Evolutionary conservation across 306 rosid species (phyloP), one percentile per base, ranked within the genome.

Genomic region (Dryas octopetala): DNA sequence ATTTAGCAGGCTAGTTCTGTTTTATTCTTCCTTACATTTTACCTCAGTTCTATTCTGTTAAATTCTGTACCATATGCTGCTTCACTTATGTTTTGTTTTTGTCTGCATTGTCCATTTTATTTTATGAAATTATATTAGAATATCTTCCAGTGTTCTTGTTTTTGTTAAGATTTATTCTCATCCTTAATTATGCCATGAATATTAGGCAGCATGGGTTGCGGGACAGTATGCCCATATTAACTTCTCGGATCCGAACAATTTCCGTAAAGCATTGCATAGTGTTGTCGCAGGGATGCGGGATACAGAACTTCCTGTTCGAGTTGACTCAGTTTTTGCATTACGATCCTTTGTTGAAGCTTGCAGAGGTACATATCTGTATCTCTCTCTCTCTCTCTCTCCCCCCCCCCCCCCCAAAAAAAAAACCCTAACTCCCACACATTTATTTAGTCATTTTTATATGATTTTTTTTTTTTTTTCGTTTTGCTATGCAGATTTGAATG

Each of bases 201-300:
- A 71, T 79, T 79, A 94, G 98, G 97, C 98, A 11, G 96, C 98
- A 68, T 94, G 98, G 98, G 98, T 94, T 78, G 91, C 97, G 2
- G 98, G 98, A 85, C 98, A 94, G 74, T 94, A 94, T 80, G 96
- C 96, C 58, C 88, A 88, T 68, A 83, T 94, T 71, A 91, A 77
- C 85, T 94, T 94, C 70, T 82, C 93, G 9, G 95, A 94, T 73
- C 92, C 89, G 82, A 87, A 91, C 86, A 94, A 91, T 84, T 94
- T 94, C 76, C 92, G 83, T 28, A 88, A 87, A 71, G 97, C 98
- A 53, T 82, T 94, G 82, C 96, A 88, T 57, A 91, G 97, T 85
- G 97, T 94, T 66, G 93, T 91, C 14, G 74, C 89, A 61, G 97
- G 98, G 82, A 88, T 94, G 97, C 90, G 85, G 50, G 98, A 94